Base-by-base conservation (phyloP, 129 eudicot genomes). In the Deinandra increscens region DNA sequence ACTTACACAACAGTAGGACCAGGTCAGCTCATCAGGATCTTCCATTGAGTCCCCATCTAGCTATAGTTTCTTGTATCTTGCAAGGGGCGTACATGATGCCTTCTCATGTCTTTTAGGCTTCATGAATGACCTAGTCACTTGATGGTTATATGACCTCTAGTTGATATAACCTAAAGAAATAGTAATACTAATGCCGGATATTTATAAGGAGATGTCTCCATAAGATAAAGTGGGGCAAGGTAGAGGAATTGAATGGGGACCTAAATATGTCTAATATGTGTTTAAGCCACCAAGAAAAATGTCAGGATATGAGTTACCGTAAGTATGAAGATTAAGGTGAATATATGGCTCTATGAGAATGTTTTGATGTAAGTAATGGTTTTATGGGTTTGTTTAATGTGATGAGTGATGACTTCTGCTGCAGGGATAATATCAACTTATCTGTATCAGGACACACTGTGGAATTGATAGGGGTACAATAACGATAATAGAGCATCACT, bases 171-270 rank as follows among this genome's bases (percentile, higher is more conserved):
- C 55, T 15, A 49, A 48, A 15, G 22, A 1, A 49, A 9, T 15
- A 17, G 55, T 49, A 17, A 48, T 17, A 48, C 54, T 48, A 53
- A 19, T 53, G 60, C 11, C 60, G 19, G 19, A 33, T 19, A 26
- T 26, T 26, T 26, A 26, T 26, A 26, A 26, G 1, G 31, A 66
- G n/a, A n/a, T n/a, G n/a, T n/a, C n/a, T 66, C 20, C 42, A 66
- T 66, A 26, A 44, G 41, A 65, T 65, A 43, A 23, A 43, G 70
- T 42, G 70, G 36, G 55, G 39, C 19, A 65, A 15, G 56, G 12
- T 44, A 26, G 70, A 65, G 42, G 41, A 65, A 26, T 12, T 13
- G 13, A 22, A 43, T 14, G 70, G 41, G 36, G 37, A 18, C 19
- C 10, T 56, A 23, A 29, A 26, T 3, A 56, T 56, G 37, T 23